Base-by-base conservation (phyloP, 148 eudicot genomes). In the Amaranthus hypochondriacus region DNA sequence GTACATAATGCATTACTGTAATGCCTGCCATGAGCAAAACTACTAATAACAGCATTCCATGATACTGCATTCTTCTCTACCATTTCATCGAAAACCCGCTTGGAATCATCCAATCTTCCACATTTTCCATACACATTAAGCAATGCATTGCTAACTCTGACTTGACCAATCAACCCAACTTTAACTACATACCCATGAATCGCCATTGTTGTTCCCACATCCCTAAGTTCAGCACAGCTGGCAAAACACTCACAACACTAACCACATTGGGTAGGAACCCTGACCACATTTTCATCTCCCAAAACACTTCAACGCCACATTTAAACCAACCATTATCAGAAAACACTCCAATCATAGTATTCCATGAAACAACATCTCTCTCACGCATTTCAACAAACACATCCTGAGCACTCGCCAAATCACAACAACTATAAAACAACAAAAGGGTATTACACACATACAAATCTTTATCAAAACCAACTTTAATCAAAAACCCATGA, bases 371-470 rank as follows among this genome's bases (percentile, higher is more conserved):
- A 64, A 81, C 61, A 72, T 89, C 93, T 81, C 85, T 82, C 42
- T 81, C 86, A 44, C 81, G 53, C 93, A 91, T 89, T 86, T 83
- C 92, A 61, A 86, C 92, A 60, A 91, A 89, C 89, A 91, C 82
- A 0, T 79, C 80, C 54, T 48, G 65, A 8, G 74, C 90, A 75
- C 73, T 66, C 42, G 48, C 61, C 54, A 82, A 66, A 68, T 75
- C 82, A n/a, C 84, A 72, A 64, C 80, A 61, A n/a, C 88, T 80
- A 48, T 91, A 91, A 68, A 87, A 86, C 73, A 78, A 49, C 84
- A 89, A 73, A 5, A 91, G 89, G 48, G 89, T 89, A 59, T 91
- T 91, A 5, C 87, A 86, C 66, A 89, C 89, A 77, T 72, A 91
- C 81, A 86, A 79, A 69, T 81, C 77, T 4, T 59, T 58, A 68